phyloP scores from a whole-genome alignment of 208 protist genomes.

The Leishmania mexicana region DNA sequence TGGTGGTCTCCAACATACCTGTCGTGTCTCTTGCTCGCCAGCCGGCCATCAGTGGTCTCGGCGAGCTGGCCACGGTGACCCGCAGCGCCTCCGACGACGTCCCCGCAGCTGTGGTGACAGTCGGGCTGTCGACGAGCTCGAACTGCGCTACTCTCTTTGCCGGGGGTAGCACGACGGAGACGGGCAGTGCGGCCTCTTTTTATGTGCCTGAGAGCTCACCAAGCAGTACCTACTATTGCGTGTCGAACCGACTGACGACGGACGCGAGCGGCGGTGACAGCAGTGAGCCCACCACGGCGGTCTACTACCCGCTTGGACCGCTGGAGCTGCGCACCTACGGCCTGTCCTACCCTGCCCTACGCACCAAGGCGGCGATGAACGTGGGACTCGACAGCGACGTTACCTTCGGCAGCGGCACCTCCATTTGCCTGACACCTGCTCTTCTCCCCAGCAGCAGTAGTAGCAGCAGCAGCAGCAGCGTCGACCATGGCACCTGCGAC shows the following conservation, averaged over 20 bases:
- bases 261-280: conserved; percentile 14
- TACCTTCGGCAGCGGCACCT: conserved; percentile 31
- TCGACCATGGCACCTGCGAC: conserved; percentile 10
- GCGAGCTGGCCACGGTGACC: conserved; percentile 40
- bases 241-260: conserved; percentile 50
- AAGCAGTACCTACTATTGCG: conserved; percentile 39
- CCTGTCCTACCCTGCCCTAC: conserved; percentile 51
- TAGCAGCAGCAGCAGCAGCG: not conserved
- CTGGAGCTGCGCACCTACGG: conserved; percentile 43
- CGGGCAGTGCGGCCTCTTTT: conserved; percentile 36
- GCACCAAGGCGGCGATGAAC: conserved; percentile 24
- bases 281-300: conserved; percentile 19
- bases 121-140: conserved; percentile 45
- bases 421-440: conserved; percentile 37
- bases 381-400: conserved; percentile 50
- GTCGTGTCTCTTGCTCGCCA: conserved; percentile 35
- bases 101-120: conserved; percentile 36
- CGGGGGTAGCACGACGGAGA: conserved; percentile 34
- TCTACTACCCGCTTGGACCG: conserved; percentile 37
- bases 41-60: conserved; percentile 48
- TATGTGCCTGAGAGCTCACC: conserved; percentile 43
- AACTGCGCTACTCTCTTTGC: conserved; percentile 36
- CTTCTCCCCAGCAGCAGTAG: not conserved
- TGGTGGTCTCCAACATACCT: conserved; percentile 47
- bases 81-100: conserved; percentile 26